Percentiles rank a stretch among this genome's conserved stretches.
Evolutionary conservation across 192 early-diverging fungal genomes (phyloP).

Genomic region (Geranomyces michiganensis): DNA sequence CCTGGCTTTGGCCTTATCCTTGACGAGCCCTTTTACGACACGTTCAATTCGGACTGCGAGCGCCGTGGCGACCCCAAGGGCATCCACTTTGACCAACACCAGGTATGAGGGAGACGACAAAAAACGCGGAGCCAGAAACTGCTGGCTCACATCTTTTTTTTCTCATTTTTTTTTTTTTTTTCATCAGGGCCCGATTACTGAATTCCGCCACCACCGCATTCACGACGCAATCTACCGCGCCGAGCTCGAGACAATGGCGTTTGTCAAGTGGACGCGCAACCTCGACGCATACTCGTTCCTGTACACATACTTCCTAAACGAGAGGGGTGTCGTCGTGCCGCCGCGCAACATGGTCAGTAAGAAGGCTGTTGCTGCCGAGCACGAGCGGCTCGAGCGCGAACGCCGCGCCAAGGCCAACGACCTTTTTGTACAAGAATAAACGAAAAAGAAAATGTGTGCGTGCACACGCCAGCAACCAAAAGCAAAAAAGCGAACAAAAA

Average conservation of each 20-base stretch:
- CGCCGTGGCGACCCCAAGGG: slow-evolving; percentile 1
- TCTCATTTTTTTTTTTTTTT: neutral
- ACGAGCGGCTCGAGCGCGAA: slow-evolving; percentile 2
- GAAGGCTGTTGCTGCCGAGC: slow-evolving; percentile 12
- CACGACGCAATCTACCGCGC: slow-evolving; percentile 37
- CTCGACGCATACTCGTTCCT: slow-evolving; percentile 51
- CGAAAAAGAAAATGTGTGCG: too few species aligned
- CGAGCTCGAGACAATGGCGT: slow-evolving; percentile 32
- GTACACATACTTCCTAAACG: slow-evolving; percentile 54
- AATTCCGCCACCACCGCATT: slow-evolving; percentile 28
- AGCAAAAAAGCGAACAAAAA: too few species aligned
- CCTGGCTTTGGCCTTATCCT: slow-evolving; percentile 87
- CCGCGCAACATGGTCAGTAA: slow-evolving; percentile 22
- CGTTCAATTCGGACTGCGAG: slow-evolving; percentile 38
- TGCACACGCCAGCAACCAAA: too few species aligned
- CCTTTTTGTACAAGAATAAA: slow-evolving; percentile 29
- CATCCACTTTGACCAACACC: slow-evolving; percentile 26
- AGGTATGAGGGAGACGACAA: slow-evolving; percentile 5
- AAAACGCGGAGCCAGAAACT: too few species aligned
- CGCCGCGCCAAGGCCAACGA: slow-evolving; percentile 18
- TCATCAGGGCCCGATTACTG: slow-evolving; percentile 9
- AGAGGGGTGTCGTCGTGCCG: slow-evolving; percentile 44
- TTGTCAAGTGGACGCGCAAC: slow-evolving; percentile 45
- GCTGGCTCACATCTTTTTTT: neutral
- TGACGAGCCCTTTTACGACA: slow-evolving; percentile 53